A percentile compares a stretch with the other conserved stretches of the same genome.
Evolutionary conservation across 768 basidiomycete genomes (phyloP).

Genomic region (Chlorophyllum brunneum): DNA sequence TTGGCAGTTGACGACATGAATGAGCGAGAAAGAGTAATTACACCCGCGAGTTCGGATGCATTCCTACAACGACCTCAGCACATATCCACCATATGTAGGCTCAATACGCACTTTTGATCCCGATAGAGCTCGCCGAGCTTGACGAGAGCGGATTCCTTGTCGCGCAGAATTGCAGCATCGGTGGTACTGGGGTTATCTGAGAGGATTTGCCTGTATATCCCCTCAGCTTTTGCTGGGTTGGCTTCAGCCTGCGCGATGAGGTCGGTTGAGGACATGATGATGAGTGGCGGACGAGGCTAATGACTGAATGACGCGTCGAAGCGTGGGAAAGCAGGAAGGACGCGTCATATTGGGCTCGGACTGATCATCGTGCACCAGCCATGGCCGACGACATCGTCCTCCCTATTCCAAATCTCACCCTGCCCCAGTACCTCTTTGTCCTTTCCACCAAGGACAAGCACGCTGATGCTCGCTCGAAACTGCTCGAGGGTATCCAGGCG

Average conservation of each 20-base stretch:
- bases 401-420: slow-evolving; percentile 81
- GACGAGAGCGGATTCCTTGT: slow-evolving; percentile 83
- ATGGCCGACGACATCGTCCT: slow-evolving; percentile 87
- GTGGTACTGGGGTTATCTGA: slow-evolving; percentile 25
- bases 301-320: slow-evolving; percentile 7
- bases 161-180: slow-evolving; percentile 49
- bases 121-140: slow-evolving; percentile 86
- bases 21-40: slow-evolving; percentile 76
- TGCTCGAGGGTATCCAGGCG: slow-evolving; percentile 72
- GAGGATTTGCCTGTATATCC: slow-evolving; percentile 72
- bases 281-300: background rate
- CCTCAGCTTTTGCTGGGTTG: slow-evolving; percentile 62
- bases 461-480: slow-evolving; percentile 54
- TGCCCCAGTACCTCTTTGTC: slow-evolving; percentile 77
- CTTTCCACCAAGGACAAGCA: slow-evolving; percentile 65
- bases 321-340: slow-evolving; percentile 5
- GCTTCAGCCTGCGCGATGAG: slow-evolving; percentile 57
- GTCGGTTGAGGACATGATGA: slow-evolving; percentile 22
- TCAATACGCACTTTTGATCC: slow-evolving; percentile 66
- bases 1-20: slow-evolving; percentile 96
- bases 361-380: background rate
- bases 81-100: background rate
- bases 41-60: slow-evolving; percentile 77
- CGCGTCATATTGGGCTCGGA: background rate
- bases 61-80: slow-evolving; percentile 46